Conservation (phyloP, 2,329 filamentous ascomycete genomes). For the Colletotrichum paranaense region DNA sequence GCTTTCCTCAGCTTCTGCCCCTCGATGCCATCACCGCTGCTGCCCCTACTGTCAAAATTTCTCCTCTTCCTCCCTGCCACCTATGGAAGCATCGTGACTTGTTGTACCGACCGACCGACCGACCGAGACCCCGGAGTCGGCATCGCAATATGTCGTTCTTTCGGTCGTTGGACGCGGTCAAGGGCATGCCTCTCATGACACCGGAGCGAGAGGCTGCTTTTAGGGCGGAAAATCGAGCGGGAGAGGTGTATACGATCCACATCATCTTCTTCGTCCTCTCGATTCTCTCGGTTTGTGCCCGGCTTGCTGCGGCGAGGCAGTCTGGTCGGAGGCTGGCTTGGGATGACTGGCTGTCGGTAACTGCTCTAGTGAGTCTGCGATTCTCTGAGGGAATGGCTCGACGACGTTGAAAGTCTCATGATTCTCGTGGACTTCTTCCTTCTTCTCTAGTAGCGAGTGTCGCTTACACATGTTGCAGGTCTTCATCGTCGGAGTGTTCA, state of each 20-base stretch:
- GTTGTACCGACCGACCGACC: background rate
- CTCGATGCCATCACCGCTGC: background rate
- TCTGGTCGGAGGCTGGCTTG: slow-evolving; percentile 9
- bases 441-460: background rate
- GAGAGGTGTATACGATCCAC: slow-evolving; percentile 18
- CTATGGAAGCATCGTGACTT: background rate
- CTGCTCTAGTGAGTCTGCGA: slow-evolving; percentile 7
- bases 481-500: slow-evolving; percentile 18
- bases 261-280: slow-evolving; percentile 17
- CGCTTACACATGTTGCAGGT: background rate
- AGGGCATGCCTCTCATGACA: slow-evolving; percentile 22
- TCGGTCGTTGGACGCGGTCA: slow-evolving; percentile 4
- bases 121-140: background rate
- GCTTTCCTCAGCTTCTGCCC: background rate
- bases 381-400: background rate
- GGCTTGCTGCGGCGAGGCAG: slow-evolving; percentile 9
- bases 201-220: slow-evolving; percentile 15
- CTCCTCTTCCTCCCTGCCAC: background rate
- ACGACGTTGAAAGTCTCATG: background rate
- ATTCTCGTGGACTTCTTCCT: background rate
- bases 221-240: slow-evolving; percentile 14
- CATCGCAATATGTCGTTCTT: background rate
- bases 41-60: background rate
- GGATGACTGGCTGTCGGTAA: slow-evolving; percentile 30
- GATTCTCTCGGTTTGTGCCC: slow-evolving; percentile 4